Conservation (phyloP, 208 protist species). For the Borovskyia barvae region DNA sequence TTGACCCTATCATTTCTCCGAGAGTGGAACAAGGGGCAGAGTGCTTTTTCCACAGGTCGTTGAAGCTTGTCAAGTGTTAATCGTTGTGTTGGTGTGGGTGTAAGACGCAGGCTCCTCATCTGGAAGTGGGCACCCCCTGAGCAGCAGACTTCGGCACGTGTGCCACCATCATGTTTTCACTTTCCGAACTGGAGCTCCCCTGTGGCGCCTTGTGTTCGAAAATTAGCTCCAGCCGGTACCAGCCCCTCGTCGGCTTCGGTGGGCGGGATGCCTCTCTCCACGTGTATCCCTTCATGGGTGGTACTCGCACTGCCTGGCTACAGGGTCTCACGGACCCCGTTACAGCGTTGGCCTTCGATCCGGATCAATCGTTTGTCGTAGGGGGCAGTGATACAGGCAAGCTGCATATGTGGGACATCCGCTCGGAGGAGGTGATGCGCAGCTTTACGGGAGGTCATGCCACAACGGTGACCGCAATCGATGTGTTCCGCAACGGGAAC, state of each 20-base stretch:
- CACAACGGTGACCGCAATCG: conserved; percentile 60
- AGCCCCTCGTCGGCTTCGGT: conserved; percentile 64
- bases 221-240: conserved; percentile 52
- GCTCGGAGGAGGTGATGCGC: conserved; percentile 53
- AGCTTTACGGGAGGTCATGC: conserved; percentile 63
- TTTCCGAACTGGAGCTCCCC: conserved; percentile 48
- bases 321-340: conserved; percentile 48
- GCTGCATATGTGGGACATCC: conserved; percentile 68
- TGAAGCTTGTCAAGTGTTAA: no score
- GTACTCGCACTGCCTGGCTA: conserved; percentile 46
- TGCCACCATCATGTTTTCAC: conserved; percentile 22
- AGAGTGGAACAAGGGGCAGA: no score
- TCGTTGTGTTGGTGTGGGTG: no score
- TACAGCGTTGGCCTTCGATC: conserved; percentile 66
- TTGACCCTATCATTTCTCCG: no score
- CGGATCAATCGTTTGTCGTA: conserved; percentile 46
- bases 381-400: conserved; percentile 61
- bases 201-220: conserved; percentile 58
- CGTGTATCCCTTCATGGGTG: conserved; percentile 65
- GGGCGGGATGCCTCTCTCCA: conserved; percentile 58
- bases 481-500: conserved; percentile 58
- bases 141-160: background rate
- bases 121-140: no score
- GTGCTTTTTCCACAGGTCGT: no score
- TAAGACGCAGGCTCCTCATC: no score